Conservation (phyloP, 1,139 yeast genomes). For the Blastobotrys persicus region DNA sequence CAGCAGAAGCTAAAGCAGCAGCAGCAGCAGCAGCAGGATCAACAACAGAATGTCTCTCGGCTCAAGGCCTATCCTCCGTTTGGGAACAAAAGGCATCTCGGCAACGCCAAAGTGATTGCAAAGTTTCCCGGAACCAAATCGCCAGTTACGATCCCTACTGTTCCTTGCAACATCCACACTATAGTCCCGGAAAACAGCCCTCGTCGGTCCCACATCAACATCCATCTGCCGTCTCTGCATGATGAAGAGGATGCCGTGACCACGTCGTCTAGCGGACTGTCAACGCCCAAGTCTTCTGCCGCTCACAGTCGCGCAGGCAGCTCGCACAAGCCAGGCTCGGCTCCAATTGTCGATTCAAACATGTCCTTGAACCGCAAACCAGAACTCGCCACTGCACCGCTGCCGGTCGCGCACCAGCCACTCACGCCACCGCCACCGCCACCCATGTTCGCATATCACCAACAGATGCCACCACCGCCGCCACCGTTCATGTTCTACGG, state of each 20-base stretch:
- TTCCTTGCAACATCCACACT: constrained; percentile 20
- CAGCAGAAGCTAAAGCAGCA: background rate
- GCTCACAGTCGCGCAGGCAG: background rate
- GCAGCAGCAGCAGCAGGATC: background rate
- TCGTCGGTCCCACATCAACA: constrained; percentile 1
- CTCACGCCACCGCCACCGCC: constrained; percentile 12
- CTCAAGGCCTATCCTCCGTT: constrained; percentile 15
- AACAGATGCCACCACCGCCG: constrained; percentile 9
- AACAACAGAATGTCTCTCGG: too few relatives aligned
- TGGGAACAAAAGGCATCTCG: constrained; percentile 18
- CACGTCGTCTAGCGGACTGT: background rate
- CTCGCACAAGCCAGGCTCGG: background rate
- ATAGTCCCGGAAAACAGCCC: constrained; percentile 14
- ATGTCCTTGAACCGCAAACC: constrained; percentile 5
- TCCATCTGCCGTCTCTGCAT: constrained; percentile 1
- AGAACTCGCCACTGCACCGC: background rate
- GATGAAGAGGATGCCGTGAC: background rate
- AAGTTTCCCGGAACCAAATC: constrained; percentile 16
- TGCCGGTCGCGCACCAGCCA: background rate
- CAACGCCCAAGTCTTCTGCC: too few relatives aligned
- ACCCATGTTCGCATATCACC: constrained; percentile 4
- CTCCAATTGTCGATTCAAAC: constrained; percentile 2
- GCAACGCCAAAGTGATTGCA: constrained; percentile 15
- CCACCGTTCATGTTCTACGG: constrained; percentile 9
- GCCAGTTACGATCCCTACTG: constrained; percentile 11